Base-by-base conservation (phyloP, 2,329 filamentous ascomycete species). In the Trichoderma harzianum region DNA sequence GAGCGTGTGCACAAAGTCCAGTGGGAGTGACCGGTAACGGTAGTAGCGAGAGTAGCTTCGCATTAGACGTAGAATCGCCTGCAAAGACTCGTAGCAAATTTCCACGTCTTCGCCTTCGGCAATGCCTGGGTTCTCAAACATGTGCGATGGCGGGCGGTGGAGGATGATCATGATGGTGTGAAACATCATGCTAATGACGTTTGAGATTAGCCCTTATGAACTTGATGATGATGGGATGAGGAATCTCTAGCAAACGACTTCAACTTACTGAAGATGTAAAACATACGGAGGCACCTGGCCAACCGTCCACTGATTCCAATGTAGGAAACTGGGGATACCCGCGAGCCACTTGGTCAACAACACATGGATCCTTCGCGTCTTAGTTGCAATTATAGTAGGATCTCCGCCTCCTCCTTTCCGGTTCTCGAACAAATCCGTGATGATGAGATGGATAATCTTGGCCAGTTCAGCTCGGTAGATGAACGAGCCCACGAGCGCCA, bases 101-200 rank as follows among this genome's bases (percentile, higher is more conserved):
- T 86, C 81, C 8, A 87, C 81, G 47, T 85, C 84, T 71, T 86
- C 83, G 34, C 81, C 82, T 6, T 79, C 79, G 3, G 80, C 77
- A 14, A 84, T 80, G 1, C 78, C 81, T 1, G 79, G 78, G 43
- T 82, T 82, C 71, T 80, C 78, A 53, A 85, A 81, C 47, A 83
- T 78, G 63, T 84, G 82, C 3, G 80, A 82, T 1, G 85, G 84
- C 2, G 85, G 85, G 0, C 85, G 82, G 72, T 86, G 84, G 3
- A 87, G 81, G 63, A 87, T 85, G 24, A 86, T 86, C 84, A 86
- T 85, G 62, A 82, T 81, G 0, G 85, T 86, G 71, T 86, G 84
- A 73, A 86, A 86, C 18, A 84, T 75, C 81, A 87, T 84, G 73
- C 79, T 81, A 28, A 21, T 18, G 39, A 10, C 12, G 12, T 24